phyloP scores from a whole-genome alignment of 2,329 filamentous ascomycete genomes.

The Alternaria ethzedia region DNA sequence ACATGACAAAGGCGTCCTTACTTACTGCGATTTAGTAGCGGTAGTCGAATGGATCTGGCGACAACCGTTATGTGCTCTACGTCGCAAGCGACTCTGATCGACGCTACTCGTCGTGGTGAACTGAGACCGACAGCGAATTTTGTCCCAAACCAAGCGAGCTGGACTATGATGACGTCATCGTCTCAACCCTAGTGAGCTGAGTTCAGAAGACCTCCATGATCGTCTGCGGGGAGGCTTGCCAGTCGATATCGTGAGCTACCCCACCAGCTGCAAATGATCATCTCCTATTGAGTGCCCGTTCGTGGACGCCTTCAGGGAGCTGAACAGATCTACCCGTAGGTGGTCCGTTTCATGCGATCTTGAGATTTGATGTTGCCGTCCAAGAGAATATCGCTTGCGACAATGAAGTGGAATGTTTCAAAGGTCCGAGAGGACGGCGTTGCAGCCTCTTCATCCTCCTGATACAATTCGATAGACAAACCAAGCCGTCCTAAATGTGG shows the following conservation, averaged over 20 bases:
- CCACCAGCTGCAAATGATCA: background rate
- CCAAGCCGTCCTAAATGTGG: background rate
- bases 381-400: background rate
- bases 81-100: background rate
- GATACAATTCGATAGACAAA: background rate
- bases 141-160: background rate
- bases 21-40: background rate
- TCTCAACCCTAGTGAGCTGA: background rate
- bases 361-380: background rate
- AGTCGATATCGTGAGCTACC: background rate
- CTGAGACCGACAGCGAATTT: background rate
- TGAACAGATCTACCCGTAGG: background rate
- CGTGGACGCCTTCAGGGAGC: background rate
- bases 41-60: background rate
- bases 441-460: background rate
- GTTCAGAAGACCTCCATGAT: background rate
- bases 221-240: background rate
- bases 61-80: background rate
- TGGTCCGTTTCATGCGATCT: background rate
- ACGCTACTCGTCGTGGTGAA: background rate
- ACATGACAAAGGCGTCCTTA: background rate
- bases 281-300: background rate
- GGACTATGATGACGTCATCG: background rate
- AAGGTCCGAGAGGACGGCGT: background rate
- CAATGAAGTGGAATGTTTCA: background rate